Conservation (phyloP, 495 filamentous ascomycete genomes). For the Penicillium herquei region DNA sequence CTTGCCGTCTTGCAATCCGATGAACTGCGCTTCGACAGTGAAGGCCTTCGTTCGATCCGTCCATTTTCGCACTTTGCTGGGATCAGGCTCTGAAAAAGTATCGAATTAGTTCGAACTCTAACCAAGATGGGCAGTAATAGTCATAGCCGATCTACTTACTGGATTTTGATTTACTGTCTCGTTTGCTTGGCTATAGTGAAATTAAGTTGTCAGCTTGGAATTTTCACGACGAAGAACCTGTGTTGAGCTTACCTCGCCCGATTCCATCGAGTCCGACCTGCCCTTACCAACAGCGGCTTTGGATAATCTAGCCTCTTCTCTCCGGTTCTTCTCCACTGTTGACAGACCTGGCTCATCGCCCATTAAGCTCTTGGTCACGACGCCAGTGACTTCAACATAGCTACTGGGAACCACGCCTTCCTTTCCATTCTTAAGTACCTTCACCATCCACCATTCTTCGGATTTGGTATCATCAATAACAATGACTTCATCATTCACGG, state of each 20-base stretch:
- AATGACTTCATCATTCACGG: constrained; percentile 84
- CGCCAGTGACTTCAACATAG: constrained; percentile 84
- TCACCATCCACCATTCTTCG: constrained; percentile 98
- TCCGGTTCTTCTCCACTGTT: constrained; percentile 76
- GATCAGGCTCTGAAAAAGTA: constrained; percentile 66
- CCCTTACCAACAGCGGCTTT: constrained; percentile 69
- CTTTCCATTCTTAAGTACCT: constrained; percentile 82
- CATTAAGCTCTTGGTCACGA: constrained; percentile 45
- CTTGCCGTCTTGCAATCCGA: constrained; percentile 86
- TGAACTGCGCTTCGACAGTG: constrained; percentile 95
- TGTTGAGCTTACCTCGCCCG: constrained; percentile 60
- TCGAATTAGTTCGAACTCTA: constrained; percentile 15
- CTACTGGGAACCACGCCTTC: constrained; percentile 98
- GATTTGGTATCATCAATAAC: constrained; percentile 87
- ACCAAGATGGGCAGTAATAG: not conserved
- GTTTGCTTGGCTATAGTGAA: constrained; percentile 62
- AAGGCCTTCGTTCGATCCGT: constrained; percentile 93
- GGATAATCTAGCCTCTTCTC: constrained; percentile 76
- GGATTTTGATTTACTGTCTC: constrained; percentile 63
- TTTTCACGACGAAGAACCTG: not conserved
- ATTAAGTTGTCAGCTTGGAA: constrained; percentile 12
- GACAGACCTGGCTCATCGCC: constrained; percentile 67
- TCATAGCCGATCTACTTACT: constrained; percentile 57
- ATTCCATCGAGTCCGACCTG: constrained; percentile 53
- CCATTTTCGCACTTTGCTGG: constrained; percentile 83